Conservation (phyloP, 345 rosid species). For the Acer negundo region DNA sequence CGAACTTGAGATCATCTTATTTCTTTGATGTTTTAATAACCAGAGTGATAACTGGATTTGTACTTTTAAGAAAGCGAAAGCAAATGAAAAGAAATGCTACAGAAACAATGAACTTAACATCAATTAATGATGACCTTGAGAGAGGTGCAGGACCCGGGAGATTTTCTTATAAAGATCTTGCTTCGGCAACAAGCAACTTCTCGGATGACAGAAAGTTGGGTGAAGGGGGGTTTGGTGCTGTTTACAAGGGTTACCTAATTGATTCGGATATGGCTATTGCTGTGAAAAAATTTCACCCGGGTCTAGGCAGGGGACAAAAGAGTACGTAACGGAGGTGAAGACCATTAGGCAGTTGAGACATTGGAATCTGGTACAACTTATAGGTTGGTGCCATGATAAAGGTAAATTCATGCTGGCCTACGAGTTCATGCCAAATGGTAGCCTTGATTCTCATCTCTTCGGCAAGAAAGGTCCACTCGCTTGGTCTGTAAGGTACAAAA, state of each 20-base stretch:
- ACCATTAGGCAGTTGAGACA: slow-evolving; percentile 59
- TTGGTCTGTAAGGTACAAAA: slow-evolving; percentile 49
- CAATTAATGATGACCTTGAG: slow-evolving; percentile 50
- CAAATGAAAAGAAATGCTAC: slow-evolving; percentile 9
- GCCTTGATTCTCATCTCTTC: slow-evolving; percentile 58
- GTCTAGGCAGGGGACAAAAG: slow-evolving; percentile 51
- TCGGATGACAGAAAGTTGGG: slow-evolving; percentile 55
- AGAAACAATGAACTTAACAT: slow-evolving; percentile 28
- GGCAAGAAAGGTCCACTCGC: slow-evolving; percentile 33
- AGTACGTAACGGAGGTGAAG: slow-evolving; percentile 57
- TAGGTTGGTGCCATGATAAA: slow-evolving; percentile 73
- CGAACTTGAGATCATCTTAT: no score
- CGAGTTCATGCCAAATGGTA: slow-evolving; percentile 72
- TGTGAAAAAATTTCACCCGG: slow-evolving; percentile 49
- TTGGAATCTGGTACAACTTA: slow-evolving; percentile 59
- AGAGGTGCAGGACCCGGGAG: slow-evolving; percentile 58
- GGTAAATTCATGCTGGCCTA: slow-evolving; percentile 56
- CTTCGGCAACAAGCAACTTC: slow-evolving; percentile 51
- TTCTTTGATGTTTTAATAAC: slow-evolving; percentile 16
- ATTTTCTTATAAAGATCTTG: slow-evolving; percentile 47
- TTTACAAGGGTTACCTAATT: slow-evolving; percentile 49
- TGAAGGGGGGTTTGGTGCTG: slow-evolving; percentile 62
- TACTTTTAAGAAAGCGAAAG: slow-evolving; percentile 23
- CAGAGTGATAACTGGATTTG: slow-evolving; percentile 4
- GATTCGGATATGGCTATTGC: slow-evolving; percentile 35